Conservation (phyloP, 352 stramenopile species). For the Globisporangium acanthophoron region DNA sequence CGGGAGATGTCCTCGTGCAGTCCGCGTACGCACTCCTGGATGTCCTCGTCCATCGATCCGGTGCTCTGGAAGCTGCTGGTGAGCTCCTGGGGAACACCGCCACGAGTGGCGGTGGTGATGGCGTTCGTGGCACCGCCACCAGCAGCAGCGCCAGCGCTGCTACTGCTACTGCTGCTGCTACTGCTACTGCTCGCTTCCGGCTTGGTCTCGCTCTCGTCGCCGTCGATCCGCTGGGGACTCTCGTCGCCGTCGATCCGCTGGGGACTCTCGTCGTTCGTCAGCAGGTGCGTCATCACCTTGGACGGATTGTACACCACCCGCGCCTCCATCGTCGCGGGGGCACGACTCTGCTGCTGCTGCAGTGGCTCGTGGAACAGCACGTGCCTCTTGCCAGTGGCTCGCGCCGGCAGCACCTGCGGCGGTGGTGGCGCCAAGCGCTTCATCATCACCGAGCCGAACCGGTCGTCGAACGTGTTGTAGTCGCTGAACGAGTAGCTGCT, state of each 20-base stretch:
- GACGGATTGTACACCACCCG: conserved; percentile 7
- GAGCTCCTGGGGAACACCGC: neutral
- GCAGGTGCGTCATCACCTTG: conserved; percentile 13
- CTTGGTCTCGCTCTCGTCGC: conserved; percentile 1
- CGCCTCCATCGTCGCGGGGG: neutral
- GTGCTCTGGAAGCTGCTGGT: conserved; percentile 19
- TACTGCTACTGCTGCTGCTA: neutral
- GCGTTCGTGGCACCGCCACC: neutral
- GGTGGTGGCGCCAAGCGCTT: conserved; percentile 15
- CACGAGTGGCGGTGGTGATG: neutral
- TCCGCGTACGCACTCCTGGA: conserved; percentile 45
- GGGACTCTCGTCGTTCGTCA: conserved; percentile 1
- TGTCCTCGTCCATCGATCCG: conserved; percentile 27
- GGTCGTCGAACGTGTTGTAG: conserved; percentile 45
- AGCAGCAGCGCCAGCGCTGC: neutral
- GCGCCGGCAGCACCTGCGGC: neutral
- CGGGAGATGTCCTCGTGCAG: conserved; percentile 46
- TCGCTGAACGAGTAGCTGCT: conserved; percentile 60
- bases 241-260: conserved; percentile 1
- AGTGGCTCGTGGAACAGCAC: conserved; percentile 1
- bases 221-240: neutral
- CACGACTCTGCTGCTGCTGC: neutral
- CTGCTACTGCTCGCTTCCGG: neutral
- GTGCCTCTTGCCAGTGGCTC: neutral
- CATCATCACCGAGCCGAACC: conserved; percentile 19